phyloP scores from a whole-genome alignment of 129 eudicot genomes.

The Calendula officinalis region DNA sequence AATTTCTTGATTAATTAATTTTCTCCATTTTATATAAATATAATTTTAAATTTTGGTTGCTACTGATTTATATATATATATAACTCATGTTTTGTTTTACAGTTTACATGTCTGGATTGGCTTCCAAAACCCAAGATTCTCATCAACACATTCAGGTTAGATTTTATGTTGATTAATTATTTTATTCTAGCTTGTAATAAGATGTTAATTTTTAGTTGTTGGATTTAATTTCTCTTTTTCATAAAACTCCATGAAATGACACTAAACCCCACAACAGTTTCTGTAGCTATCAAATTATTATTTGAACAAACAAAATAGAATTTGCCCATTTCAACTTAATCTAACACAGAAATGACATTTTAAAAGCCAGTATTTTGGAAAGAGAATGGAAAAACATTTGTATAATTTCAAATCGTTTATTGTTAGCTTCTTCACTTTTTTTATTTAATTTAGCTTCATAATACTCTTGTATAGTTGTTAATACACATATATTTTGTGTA shows the following conservation, averaged over 20 bases:
- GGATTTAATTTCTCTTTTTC: constrained; percentile 3
- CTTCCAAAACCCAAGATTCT: constrained; percentile 27
- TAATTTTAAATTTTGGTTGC: background rate
- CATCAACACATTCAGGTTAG: constrained; percentile 31
- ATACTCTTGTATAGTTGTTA: too few species aligned
- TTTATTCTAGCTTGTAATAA: background rate
- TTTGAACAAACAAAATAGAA: too few species aligned
- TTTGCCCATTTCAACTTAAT: too few species aligned
- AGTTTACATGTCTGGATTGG: constrained; percentile 28
- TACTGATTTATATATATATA: background rate
- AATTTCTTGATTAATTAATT: background rate
- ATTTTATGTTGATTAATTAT: background rate
- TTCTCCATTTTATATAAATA: background rate
- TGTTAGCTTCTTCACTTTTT: too few species aligned
- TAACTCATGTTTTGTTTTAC: constrained; percentile 6
- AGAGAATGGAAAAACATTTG: too few species aligned
- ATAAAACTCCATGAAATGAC: background rate
- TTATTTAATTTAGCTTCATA: too few species aligned
- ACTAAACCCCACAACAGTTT: too few species aligned
- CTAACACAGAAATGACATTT: too few species aligned
- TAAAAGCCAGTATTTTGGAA: too few species aligned
- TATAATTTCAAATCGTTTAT: too few species aligned
- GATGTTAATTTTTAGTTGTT: background rate
- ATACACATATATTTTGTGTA: too few species aligned
- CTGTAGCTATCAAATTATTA: too few species aligned